Conservation (phyloP, 2,329 filamentous ascomycete species). For the Aurifilum marmelostoma region DNA sequence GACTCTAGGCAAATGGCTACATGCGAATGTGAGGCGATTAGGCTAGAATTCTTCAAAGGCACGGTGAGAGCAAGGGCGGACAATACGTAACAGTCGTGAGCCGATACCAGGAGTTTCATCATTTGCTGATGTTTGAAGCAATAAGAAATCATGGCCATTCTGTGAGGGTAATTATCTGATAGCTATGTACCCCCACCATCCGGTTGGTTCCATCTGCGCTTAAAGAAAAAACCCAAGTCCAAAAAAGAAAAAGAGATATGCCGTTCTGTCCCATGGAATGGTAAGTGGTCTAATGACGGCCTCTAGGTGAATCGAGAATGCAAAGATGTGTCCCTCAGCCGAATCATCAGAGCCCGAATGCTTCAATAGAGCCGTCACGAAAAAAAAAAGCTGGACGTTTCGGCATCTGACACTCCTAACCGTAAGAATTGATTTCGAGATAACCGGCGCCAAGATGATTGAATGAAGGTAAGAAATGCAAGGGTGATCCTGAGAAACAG, state of each 20-base stretch:
- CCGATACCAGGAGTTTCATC: neutral
- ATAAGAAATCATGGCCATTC: neutral
- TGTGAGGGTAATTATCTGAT: conserved; percentile 2
- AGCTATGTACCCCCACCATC: conserved; percentile 13
- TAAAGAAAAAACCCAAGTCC: conserved; percentile 15
- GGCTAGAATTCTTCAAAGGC: no score
- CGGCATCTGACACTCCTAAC: neutral
- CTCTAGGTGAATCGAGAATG: conserved; percentile 7
- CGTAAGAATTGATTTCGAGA: neutral
- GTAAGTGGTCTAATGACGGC: neutral
- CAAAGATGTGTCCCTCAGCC: neutral
- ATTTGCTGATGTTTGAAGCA: neutral
- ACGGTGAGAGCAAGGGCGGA: neutral
- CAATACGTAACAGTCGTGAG: no score
- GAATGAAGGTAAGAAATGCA: neutral
- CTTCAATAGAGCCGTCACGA: neutral
- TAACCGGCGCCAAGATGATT: neutral
- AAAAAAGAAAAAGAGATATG: neutral
- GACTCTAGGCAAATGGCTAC: no score
- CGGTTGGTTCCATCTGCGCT: neutral
- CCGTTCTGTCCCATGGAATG: neutral
- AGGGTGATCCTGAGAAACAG: conserved; percentile 2
- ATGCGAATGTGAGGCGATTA: no score
- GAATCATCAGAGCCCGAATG: conserved; percentile 7
- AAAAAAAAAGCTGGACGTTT: neutral